Evolutionary conservation across 495 filamentous ascomycete species (phyloP), one percentile per base, ranked within the genome.

Genomic region (Aspergillus asperescens): DNA sequence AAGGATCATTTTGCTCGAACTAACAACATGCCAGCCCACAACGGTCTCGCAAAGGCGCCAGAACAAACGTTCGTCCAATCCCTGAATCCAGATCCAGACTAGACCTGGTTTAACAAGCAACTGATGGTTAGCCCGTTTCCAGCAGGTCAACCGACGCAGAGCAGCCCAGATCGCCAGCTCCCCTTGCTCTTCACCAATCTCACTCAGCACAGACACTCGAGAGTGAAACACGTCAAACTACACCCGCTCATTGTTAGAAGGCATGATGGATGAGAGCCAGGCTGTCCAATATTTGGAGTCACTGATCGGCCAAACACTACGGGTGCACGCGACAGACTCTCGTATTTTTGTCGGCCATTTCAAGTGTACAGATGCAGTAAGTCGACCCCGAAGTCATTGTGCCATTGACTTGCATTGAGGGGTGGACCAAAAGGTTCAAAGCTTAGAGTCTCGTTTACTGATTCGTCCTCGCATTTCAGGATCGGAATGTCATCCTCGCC

Each of bases 311-410:
- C 75, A 72, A 23, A 69, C 65, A 8, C 70, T 98, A 32, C 86
- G 91, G 54, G 74, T 97, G 45, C 82, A 88, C 59, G 88, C 86
- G 22, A 88, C 84, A 4, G 93, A 97, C 65, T 77, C 74, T 22
- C 87, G 93, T 35, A 86, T 96, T 73, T 98, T 97, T 68, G 76
- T 89, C 31, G 93, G 93, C 28, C 74, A 80, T 51, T 87, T 98
- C 71, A 96, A 92, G 68, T 97, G 94, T 69, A 95, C 90, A 18
- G 93, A 98, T 73, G 83, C 87, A 44, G 93, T 95, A 64, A 58
- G 72, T 62, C 19, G 28, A 57, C 32, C 25, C 47, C 40, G n/a
- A n/a, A n/a, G n/a, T n/a, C n/a, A n/a, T n/a, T 27, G 40, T 42
- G 19, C 22, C 32, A 50, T 46, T 49, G 12, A 3, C 22, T 18